Percentiles rank a stretch among this genome's conserved stretches.
Evolutionary conservation across 2,329 filamentous ascomycete species (phyloP).

Genomic region (Parastagonospora nodorum): DNA sequence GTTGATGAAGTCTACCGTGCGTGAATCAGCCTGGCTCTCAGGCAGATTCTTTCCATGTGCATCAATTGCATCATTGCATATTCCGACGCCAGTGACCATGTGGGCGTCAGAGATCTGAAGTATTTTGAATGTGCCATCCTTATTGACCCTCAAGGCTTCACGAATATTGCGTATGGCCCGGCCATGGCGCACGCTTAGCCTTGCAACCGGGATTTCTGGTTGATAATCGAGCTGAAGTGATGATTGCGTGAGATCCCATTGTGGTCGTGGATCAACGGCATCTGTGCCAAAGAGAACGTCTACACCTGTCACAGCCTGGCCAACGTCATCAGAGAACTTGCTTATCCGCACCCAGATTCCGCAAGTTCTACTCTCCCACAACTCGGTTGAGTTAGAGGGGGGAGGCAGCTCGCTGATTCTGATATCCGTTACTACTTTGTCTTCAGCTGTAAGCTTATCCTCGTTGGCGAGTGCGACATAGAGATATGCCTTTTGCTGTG

Average conservation of each 20-base stretch:
- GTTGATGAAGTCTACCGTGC: conserved; percentile 78
- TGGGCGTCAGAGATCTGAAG: conserved; percentile 90
- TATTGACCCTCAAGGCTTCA: conserved; percentile 68
- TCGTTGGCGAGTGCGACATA: conserved; percentile 52
- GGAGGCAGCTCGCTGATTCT: conserved; percentile 74
- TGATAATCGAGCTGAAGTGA: conserved; percentile 44
- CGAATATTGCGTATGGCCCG: conserved; percentile 66
- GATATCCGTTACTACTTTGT: conserved; percentile 77
- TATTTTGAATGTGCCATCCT: conserved; percentile 92
- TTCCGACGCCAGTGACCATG: conserved; percentile 83
- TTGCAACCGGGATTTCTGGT: conserved; percentile 57
- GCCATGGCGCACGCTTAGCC: conserved; percentile 77
- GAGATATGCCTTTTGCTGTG: conserved; percentile 14
- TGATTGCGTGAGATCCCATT: conserved; percentile 71
- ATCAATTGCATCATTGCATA: conserved; percentile 80
- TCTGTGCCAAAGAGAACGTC: conserved; percentile 88
- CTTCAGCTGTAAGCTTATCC: conserved; percentile 71
- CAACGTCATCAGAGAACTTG: conserved; percentile 69
- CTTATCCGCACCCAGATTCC: conserved; percentile 70
- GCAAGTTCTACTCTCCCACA: conserved; percentile 74
- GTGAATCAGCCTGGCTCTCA: conserved; percentile 85
- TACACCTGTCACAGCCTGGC: conserved; percentile 75
- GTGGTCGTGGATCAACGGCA: conserved; percentile 81
- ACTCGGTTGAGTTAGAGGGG: no score
- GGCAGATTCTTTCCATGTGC: conserved; percentile 66